Conservation (phyloP, 805 yeast species). For the Sugiyamaella floridensis region DNA sequence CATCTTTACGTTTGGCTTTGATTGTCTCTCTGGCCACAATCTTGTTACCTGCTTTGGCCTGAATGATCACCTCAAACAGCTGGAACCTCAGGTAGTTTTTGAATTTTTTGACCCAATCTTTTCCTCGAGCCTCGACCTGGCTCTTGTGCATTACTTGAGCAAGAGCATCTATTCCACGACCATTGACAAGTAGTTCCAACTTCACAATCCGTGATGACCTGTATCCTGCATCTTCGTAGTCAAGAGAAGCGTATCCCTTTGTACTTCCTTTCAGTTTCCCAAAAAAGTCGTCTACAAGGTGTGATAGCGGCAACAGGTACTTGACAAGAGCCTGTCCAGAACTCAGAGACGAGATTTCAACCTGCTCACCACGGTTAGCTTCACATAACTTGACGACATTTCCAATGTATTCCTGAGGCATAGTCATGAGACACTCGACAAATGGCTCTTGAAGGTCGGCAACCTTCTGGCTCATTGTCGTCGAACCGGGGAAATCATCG, state of each 20-base stretch:
- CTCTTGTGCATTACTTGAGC: slow-evolving; percentile 84
- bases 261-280: slow-evolving; percentile 88
- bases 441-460: slow-evolving; percentile 67
- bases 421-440: slow-evolving; percentile 83
- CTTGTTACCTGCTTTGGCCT: slow-evolving; percentile 74
- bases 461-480: slow-evolving; percentile 36
- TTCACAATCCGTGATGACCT: slow-evolving; percentile 73
- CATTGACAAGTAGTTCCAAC: slow-evolving; percentile 82
- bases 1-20: slow-evolving; percentile 90
- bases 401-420: slow-evolving; percentile 86
- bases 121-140: slow-evolving; percentile 65
- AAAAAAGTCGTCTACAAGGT: slow-evolving; percentile 89
- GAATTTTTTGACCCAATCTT: slow-evolving; percentile 76
- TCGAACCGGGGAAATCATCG: slow-evolving; percentile 76
- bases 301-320: slow-evolving; percentile 79
- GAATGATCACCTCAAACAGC: slow-evolving; percentile 86
- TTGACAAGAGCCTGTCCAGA: slow-evolving; percentile 77
- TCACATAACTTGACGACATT: slow-evolving; percentile 82
- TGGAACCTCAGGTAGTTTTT: slow-evolving; percentile 75
- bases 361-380: slow-evolving; percentile 73
- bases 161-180: slow-evolving; percentile 82
- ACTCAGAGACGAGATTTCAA: slow-evolving; percentile 65
- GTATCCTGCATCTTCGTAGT: slow-evolving; percentile 92
- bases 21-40: slow-evolving; percentile 89
- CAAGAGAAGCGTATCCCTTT: slow-evolving; percentile 88